Base-by-base conservation (phyloP, 225 moss, liverwort and hornwort species). In the Rhytidiadelphus loreus region DNA sequence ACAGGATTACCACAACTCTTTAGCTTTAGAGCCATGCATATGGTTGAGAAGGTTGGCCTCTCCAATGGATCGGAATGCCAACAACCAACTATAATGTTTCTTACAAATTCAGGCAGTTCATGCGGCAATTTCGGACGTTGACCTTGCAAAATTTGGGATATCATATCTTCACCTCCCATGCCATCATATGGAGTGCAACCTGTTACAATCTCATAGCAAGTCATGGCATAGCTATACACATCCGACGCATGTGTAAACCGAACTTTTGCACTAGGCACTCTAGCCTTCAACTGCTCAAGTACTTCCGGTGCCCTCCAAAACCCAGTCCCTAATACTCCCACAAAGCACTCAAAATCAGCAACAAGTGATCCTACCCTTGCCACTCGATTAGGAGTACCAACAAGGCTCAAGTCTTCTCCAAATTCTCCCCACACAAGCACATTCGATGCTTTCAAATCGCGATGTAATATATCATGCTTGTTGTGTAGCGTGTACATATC, bases 161-260 rank as follows among this genome's bases (percentile, higher is more conserved):
- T 23, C 4, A 2, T 55, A 28, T 41, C 70, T 41, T 16, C 3
- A 23, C 4, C 43, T 32, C 11, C 21, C 44, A 12, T 16, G 8
- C 68, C 69, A 19, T 25, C 56, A 69, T 15, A 37, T 8, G 82
- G 65, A 65, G 11, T 22, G 50, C 64, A 37, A 35, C 65, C 48
- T 65, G 37, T 82, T 4, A 82, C 7, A 65, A 82, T 63, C 50
- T 82, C 82, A 21, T 65, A 82, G 43, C 50, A 82, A 3, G 37
- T 65, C 82, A 82, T n/a, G 50, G 65, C 65, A 52, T 50, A 82
- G 52, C 52, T 82, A 25, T 82, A 82, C 24, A 82, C 65, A 82
- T 82, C 48, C 0, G 52, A 65, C 10, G 4, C n/a, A n/a, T n/a
- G n/a, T n/a, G n/a, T n/a, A n/a, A n/a, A 64, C 3, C 0, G 1